Conservation (phyloP, 2,329 filamentous ascomycete species). For the Fusarium temperatum region DNA sequence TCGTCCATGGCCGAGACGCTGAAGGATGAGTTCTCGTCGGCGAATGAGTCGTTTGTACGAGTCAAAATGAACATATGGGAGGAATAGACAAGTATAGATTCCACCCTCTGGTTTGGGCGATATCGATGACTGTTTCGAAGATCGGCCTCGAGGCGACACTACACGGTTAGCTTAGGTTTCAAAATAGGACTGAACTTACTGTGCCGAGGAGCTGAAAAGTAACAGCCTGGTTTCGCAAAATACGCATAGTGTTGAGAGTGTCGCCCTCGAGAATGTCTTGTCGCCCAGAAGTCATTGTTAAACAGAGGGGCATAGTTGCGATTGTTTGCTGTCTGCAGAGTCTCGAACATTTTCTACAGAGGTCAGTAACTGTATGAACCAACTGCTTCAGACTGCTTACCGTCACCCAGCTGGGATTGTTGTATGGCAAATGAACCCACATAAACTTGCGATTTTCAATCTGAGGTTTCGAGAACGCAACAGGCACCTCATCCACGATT, state of each 20-base stretch:
- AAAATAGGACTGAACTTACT: slow-evolving; percentile 35
- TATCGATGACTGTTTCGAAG: slow-evolving; percentile 42
- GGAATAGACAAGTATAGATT: slow-evolving; percentile 59
- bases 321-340: slow-evolving; percentile 50
- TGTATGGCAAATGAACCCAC: slow-evolving; percentile 67
- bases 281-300: slow-evolving; percentile 58
- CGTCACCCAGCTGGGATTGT: slow-evolving; percentile 67
- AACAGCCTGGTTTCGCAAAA: slow-evolving; percentile 59
- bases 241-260: slow-evolving; percentile 61
- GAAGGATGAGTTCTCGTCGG: slow-evolving; percentile 63
- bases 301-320: slow-evolving; percentile 53
- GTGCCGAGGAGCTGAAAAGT: slow-evolving; percentile 53
- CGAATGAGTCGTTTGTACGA: slow-evolving; percentile 67
- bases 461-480: slow-evolving; percentile 47
- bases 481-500: slow-evolving; percentile 42
- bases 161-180: not conserved
- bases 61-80: slow-evolving; percentile 72
- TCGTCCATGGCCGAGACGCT: slow-evolving; percentile 62
- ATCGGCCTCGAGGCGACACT: slow-evolving; percentile 51
- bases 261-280: slow-evolving; percentile 58
- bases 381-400: slow-evolving; percentile 42
- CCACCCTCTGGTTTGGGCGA: slow-evolving; percentile 44
- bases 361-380: not conserved
- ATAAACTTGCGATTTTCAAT: slow-evolving; percentile 58
- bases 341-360: slow-evolving; percentile 54